phyloP scores from a whole-genome alignment of 1,284 basidiomycete species.

The Leccinum griseonigrum region DNA sequence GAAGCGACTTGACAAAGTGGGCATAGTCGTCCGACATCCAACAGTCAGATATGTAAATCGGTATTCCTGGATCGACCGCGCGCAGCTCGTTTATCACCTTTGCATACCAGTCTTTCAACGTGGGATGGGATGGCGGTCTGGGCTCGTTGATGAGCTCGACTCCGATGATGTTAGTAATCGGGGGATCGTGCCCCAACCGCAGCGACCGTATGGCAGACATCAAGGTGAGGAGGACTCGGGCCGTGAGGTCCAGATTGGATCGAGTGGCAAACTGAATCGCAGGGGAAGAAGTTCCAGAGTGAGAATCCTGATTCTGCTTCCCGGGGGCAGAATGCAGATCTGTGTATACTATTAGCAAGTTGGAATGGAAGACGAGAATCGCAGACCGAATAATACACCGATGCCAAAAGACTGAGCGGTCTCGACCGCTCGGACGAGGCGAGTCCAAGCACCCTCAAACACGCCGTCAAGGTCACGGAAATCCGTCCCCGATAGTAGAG shows the following conservation, averaged over 20 bases:
- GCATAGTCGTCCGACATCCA: slow-evolving; percentile 76
- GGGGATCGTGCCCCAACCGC: slow-evolving; percentile 38
- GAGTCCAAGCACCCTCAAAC: slow-evolving; percentile 72
- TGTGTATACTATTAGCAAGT: slow-evolving; percentile 26
- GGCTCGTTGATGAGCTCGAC: slow-evolving; percentile 88
- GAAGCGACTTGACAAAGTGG: slow-evolving; percentile 44
- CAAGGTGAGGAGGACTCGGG: slow-evolving; percentile 46
- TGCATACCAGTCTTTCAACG: slow-evolving; percentile 66
- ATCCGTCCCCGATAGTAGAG: slow-evolving; percentile 70
- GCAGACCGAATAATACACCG: slow-evolving; percentile 76
- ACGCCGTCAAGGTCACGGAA: slow-evolving; percentile 59
- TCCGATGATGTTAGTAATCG: slow-evolving; percentile 65
- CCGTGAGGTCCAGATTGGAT: slow-evolving; percentile 57
- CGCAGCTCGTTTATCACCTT: slow-evolving; percentile 59
- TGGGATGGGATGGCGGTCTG: slow-evolving; percentile 45
- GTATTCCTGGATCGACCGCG: slow-evolving; percentile 51
- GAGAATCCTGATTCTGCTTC: slow-evolving; percentile 69
- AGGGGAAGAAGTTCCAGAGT: slow-evolving; percentile 59
- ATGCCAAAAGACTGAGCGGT: slow-evolving; percentile 61
- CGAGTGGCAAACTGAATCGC: slow-evolving; percentile 47
- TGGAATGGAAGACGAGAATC: background rate
- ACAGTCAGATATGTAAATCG: slow-evolving; percentile 75
- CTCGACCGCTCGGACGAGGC: slow-evolving; percentile 67
- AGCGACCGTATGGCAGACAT: slow-evolving; percentile 43
- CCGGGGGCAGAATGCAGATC: slow-evolving; percentile 76